Evolutionary conservation across 768 basidiomycete species (phyloP), one percentile per base, ranked within the genome.

Genomic region (Mycena metata): DNA sequence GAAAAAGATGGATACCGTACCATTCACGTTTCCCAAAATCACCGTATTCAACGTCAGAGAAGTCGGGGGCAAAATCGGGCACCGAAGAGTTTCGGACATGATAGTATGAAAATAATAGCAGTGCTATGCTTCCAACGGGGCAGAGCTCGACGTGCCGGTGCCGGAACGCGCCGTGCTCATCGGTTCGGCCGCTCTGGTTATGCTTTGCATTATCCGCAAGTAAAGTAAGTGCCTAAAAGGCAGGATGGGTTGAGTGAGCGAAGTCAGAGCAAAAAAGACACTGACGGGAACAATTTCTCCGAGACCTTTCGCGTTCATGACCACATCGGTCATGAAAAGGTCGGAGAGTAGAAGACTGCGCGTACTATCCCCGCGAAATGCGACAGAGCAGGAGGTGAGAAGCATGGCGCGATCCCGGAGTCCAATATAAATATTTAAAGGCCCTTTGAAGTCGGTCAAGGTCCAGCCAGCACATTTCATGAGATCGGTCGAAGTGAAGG

Each of bases 111-210:
- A 79, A 82, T 11, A 82, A 73, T 21, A 73, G 56, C 0, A 80
- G 51, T 0, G 72, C 77, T 4, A 80, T 57, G 0, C 75, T 76
- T 0, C 78, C 75, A 4, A 82, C 60, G 6, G 76, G 63, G 64
- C 80, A 82, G 15, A 81, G 71, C 68, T 77, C 76, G 8, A 76
- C 74, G 17, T 74, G 33, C 0, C 60, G 63, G 50, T 81, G 81
- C 0, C 74, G 59, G 42, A 82, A 64, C 2, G 74, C 72, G 12
- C 73, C 77, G 57, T 80, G 78, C 51, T 80, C 76, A 46, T 83
- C 79, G 23, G 78, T 62, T 2, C 73, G 71, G 7, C 79, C 80
- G 16, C 60, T 68, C 7, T 74, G 70, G 68, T 81, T 82, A 47
- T 75, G 70, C 65, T 82, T 82, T 16, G 74, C 74, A 60, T 79